Evolutionary conservation across 2,329 filamentous ascomycete genomes (phyloP).

Genomic region (Truncatella angustata): DNA sequence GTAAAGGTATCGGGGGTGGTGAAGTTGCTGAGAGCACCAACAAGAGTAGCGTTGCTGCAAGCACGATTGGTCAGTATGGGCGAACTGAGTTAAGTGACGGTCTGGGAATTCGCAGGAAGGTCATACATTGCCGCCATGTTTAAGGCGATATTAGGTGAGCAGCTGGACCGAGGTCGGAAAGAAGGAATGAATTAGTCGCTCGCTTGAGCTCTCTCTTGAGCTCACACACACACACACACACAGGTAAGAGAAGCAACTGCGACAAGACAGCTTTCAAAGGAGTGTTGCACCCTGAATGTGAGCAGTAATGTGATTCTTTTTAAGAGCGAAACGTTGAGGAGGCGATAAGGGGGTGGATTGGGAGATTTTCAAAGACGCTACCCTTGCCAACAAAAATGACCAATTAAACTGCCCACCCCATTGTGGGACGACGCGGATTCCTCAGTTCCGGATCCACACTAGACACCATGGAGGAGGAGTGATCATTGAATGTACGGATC

Average conservation of each 20-base stretch:
- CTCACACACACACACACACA: too few species aligned
- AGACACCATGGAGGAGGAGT: too few species aligned
- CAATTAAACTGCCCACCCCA: conserved; percentile 3
- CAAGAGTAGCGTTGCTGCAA: conserved; percentile 50
- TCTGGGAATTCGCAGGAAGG: conserved; percentile 1
- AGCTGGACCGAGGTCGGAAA: neutral
- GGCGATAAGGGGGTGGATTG: conserved; percentile 6
- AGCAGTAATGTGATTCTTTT: neutral
- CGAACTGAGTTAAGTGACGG: conserved; percentile 3
- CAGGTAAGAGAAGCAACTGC: neutral
- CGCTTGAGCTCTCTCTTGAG: too few species aligned
- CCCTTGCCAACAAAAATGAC: neutral
- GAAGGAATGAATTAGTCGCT: neutral
- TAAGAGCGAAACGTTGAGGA: conserved; percentile 2
- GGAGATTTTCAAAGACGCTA: neutral
- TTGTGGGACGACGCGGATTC: conserved; percentile 8
- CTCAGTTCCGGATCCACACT: neutral
- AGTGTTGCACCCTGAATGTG: neutral
- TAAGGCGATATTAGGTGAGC: neutral
- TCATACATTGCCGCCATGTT: conserved; percentile 29
- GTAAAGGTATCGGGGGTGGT: conserved; percentile 52
- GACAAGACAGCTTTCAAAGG: conserved; percentile 5
- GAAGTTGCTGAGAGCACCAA: conserved; percentile 44
- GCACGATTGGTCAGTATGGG: conserved; percentile 4
- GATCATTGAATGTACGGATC: neutral